Evolutionary conservation across 2,329 filamentous ascomycete genomes (phyloP).

Genomic region (Botrytis fragariae): DNA sequence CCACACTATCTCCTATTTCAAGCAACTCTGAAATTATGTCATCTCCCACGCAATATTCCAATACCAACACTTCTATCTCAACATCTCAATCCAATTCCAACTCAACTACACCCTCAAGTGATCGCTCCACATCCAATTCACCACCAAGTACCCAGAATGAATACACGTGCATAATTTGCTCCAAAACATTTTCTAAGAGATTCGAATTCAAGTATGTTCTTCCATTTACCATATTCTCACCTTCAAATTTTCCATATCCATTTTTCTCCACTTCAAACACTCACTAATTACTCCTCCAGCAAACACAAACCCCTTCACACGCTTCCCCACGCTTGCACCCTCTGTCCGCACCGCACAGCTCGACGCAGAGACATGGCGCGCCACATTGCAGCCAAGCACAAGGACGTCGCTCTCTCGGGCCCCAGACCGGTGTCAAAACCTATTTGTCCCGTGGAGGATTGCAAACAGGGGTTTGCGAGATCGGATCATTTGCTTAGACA

Average conservation of each 20-base stretch:
- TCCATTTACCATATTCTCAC: background rate
- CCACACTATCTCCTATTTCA: background rate
- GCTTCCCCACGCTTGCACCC: background rate
- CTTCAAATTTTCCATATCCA: background rate
- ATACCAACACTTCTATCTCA: background rate
- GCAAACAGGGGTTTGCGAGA: constrained; percentile 4
- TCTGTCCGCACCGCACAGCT: constrained; percentile 14
- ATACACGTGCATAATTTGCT: constrained; percentile 10
- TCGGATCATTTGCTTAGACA: constrained; percentile 11
- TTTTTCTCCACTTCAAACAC: too few relatives aligned
- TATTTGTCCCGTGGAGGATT: background rate
- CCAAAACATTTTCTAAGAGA: constrained; percentile 10
- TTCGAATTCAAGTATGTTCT: constrained; percentile 5
- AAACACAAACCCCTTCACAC: constrained; percentile 5
- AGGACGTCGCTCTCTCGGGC: background rate
- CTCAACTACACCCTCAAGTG: background rate
- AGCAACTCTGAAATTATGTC: background rate
- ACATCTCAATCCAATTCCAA: background rate
- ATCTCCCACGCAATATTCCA: background rate
- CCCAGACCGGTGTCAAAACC: background rate
- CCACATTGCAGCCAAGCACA: constrained; percentile 8
- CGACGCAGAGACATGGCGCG: constrained; percentile 14
- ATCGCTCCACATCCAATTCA: background rate
- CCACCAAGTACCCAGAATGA: background rate
- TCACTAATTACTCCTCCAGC: background rate